These are phyloP conservation scores for Abelmoschus esculentus DNA, from an alignment of 345 rosid species.

Conservation along the genomic window DNA sequence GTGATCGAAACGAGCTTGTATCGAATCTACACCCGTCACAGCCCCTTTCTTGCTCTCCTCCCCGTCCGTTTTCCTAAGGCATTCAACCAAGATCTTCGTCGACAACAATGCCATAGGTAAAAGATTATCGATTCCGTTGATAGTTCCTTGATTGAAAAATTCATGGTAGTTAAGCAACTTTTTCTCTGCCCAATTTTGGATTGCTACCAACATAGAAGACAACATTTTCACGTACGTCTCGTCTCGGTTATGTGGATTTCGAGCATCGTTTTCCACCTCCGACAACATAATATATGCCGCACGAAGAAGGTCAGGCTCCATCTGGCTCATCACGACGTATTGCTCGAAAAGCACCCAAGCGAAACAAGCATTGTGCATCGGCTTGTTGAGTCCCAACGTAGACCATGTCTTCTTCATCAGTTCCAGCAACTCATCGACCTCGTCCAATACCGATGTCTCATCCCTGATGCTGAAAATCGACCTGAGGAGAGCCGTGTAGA, in stretches of 20 bases:
- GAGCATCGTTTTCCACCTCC: constrained; percentile 71
- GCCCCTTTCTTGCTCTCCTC: constrained; percentile 37
- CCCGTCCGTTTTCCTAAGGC: constrained; percentile 32
- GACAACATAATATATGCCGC: constrained; percentile 69
- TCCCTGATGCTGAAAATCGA: constrained; percentile 68
- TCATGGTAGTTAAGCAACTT: constrained; percentile 66
- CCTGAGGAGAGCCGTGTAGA: constrained; percentile 52
- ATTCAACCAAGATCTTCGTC: constrained; percentile 59
- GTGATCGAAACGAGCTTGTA: constrained; percentile 51
- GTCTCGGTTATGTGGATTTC: constrained; percentile 49
- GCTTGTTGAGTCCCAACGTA: constrained; percentile 61
- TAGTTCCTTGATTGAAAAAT: constrained; percentile 53
- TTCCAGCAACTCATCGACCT: constrained; percentile 84
- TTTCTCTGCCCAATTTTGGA: constrained; percentile 86
- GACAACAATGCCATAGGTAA: constrained; percentile 62
- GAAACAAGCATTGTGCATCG: constrained; percentile 67
- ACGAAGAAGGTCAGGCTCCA: constrained; percentile 67
- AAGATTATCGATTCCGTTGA: constrained; percentile 52
- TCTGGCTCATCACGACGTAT: constrained; percentile 49
- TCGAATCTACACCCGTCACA: constrained; percentile 35
- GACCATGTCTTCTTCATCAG: constrained; percentile 92
- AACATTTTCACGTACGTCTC: constrained; percentile 49
- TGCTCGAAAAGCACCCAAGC: constrained; percentile 85
- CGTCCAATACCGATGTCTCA: constrained; percentile 75
- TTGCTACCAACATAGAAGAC: constrained; percentile 52